Evolutionary conservation across 2,329 filamentous ascomycete genomes (phyloP).

Genomic region (Sporothrix protearum): DNA sequence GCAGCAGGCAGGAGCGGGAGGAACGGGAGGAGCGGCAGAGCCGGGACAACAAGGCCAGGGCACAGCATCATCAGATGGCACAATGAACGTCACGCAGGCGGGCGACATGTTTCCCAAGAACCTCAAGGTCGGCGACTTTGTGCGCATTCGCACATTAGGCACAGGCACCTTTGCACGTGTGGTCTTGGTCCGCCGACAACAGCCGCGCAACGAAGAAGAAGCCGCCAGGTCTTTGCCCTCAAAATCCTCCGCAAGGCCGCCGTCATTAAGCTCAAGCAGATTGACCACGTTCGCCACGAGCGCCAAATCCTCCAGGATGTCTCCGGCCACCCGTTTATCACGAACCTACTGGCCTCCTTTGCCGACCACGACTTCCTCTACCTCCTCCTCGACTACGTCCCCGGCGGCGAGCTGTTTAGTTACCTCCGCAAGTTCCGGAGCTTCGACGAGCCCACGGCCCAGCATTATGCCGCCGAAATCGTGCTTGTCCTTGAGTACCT

Average conservation of each 20-base stretch:
- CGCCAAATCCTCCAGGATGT: slow-evolving; percentile 73
- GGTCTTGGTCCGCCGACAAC: slow-evolving; percentile 67
- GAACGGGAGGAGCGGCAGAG: not conserved
- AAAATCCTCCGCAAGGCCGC: slow-evolving; percentile 73
- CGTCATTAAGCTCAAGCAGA: slow-evolving; percentile 78
- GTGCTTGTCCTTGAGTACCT: slow-evolving; percentile 76
- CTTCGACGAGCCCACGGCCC: slow-evolving; percentile 73
- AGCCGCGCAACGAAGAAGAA: slow-evolving; percentile 47
- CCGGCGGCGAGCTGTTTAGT: slow-evolving; percentile 79
- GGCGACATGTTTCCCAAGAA: slow-evolving; percentile 15
- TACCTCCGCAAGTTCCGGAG: slow-evolving; percentile 73
- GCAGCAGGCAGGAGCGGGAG: not conserved
- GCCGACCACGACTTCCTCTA: slow-evolving; percentile 75
- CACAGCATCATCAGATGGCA: slow-evolving; percentile 17
- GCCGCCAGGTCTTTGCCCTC: slow-evolving; percentile 70
- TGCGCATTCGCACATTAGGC: slow-evolving; percentile 69
- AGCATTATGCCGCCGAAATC: slow-evolving; percentile 82
- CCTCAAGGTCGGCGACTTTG: slow-evolving; percentile 59
- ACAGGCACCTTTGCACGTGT: slow-evolving; percentile 81
- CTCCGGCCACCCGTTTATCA: slow-evolving; percentile 79
- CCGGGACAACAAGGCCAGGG: not conserved
- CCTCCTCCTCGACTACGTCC: slow-evolving; percentile 79
- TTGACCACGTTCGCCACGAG: slow-evolving; percentile 83
- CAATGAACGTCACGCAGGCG: not conserved
- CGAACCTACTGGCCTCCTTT: slow-evolving; percentile 72